Base-by-base conservation (phyloP, 805 yeast genomes). In the Zygoascus ofunaensis region DNA sequence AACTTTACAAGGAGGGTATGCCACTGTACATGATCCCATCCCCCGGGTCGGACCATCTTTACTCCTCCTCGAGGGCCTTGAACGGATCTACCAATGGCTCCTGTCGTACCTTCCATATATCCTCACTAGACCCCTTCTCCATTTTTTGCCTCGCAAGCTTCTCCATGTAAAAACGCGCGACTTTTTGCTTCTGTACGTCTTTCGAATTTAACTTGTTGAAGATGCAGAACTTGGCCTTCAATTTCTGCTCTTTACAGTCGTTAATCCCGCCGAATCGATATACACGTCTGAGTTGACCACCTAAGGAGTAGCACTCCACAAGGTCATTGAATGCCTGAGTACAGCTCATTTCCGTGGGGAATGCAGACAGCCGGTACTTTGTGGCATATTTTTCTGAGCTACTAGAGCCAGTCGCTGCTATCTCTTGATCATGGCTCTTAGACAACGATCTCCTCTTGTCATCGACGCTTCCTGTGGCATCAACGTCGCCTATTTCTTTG, bases 301-400 rank as follows among this genome's bases (percentile, higher is more conserved):
- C 97, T 2, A 89, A 58, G 0, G 97, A 84, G 64, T 84, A 87
- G 60, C 97, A 90, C 39, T 77, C 80, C 38, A 87, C 72, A 19
- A 89, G 68, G 57, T 87, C 94, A 61, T 89, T 95, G 62, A 89
- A 80, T 1, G 92, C 92, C 37, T 90, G 86, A 43, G 80, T 69
- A 57, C 90, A 82, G 41, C 76, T 73, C 87, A 82, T 76, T n/a
- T 71, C 70, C 28, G 59, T 56, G 35, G 68, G 66, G 43, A 56
- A 62, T 24, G 65, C 30, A 14, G 46, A 43, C 15, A 38, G 23
- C 34, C 33, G 37, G 34, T 39, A 38, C 15, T 35, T 43, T 22
- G 28, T 32, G 17, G 21, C 18, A n/a, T 36, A 12, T 26, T 26
- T 26, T 26, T 8, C 10, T n/a, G n/a, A n/a, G n/a, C n/a, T n/a